These are phyloP conservation scores for Crithidia thermophila DNA, from an alignment of 208 protist genomes.

Conservation along the genomic window DNA sequence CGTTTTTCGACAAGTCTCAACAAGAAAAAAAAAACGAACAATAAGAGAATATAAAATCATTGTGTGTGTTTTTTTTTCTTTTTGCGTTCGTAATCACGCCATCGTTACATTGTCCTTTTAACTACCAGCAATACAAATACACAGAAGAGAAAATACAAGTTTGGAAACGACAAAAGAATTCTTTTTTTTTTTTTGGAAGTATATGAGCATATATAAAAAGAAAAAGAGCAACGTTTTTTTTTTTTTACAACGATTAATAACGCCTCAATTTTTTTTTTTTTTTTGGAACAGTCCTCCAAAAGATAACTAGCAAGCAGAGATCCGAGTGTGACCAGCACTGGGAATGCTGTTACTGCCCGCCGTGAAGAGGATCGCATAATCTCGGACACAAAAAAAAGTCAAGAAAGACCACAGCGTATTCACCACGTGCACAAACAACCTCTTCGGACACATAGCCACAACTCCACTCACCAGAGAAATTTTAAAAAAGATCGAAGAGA, in stretches of 20 bases:
- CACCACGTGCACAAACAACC: no score
- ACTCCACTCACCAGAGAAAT: no score
- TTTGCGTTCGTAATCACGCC: background rate
- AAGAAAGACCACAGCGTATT: no score
- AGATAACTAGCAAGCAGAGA: background rate
- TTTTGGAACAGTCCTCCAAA: constrained; percentile 11
- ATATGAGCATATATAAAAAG: constrained; percentile 21
- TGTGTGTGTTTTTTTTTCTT: background rate
- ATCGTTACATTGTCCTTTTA: no score
- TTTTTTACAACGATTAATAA: constrained; percentile 14
- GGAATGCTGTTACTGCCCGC: no score
- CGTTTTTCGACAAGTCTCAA: no score
- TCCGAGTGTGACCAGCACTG: no score
- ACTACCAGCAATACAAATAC: background rate
- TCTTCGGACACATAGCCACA: no score
- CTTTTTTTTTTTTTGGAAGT: no score
- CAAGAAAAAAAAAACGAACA: background rate
- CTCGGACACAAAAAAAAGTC: no score
- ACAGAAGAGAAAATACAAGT: constrained; percentile 9
- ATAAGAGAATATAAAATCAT: constrained; percentile 6
- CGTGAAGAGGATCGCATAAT: no score
- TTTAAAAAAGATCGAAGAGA: no score
- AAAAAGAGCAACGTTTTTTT: background rate
- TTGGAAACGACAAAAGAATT: constrained; percentile 28
- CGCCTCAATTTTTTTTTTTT: background rate